These are phyloP conservation scores for Suhomyces bolitotheri DNA, from an alignment of 1,139 yeast genomes.

Conservation along the genomic window DNA sequence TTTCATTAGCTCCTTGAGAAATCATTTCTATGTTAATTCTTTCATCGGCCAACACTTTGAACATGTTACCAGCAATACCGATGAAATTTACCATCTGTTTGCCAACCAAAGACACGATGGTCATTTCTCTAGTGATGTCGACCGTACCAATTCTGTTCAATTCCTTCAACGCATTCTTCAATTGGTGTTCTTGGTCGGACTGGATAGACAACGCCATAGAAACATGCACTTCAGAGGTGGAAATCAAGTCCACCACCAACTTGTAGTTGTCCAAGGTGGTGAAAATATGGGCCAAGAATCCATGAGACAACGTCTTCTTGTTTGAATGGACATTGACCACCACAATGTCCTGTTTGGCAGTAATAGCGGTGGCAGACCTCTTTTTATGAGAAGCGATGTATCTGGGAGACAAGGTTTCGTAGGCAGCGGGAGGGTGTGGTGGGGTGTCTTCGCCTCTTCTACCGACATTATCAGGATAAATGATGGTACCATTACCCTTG, in stretches of 20 bases:
- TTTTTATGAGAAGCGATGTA: constrained; percentile 52
- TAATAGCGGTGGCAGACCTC: constrained; percentile 94
- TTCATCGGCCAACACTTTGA: constrained; percentile 89
- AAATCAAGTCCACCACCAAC: constrained; percentile 90
- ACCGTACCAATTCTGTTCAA: constrained; percentile 81
- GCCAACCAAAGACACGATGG: constrained; percentile 92
- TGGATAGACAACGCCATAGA: constrained; percentile 94
- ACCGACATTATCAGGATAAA: constrained; percentile 86
- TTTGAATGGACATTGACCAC: constrained; percentile 93
- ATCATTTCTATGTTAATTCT: constrained; percentile 95
- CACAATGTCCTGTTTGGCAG: constrained; percentile 89
- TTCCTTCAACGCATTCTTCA: constrained; percentile 73
- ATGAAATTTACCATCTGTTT: constrained; percentile 95
- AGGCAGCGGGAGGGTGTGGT: constrained; percentile 89
- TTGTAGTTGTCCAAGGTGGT: constrained; percentile 80
- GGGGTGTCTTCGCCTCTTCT: constrained; percentile 87
- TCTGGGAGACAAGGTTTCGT: constrained; percentile 50
- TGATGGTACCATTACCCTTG: constrained; percentile 83
- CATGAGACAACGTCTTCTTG: constrained; percentile 89
- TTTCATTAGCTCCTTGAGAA: constrained; percentile 97
- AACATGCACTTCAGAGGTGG: constrained; percentile 96
- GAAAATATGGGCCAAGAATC: constrained; percentile 89
- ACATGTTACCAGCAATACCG: constrained; percentile 98
- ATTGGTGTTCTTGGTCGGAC: constrained; percentile 55
- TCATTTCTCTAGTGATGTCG: constrained; percentile 82